A percentile compares a stretch with the other conserved stretches of the same genome.
These are phyloP conservation scores for Alternaria brassicae DNA, from an alignment of 2,329 filamentous ascomycete species.

Conservation along the genomic window DNA sequence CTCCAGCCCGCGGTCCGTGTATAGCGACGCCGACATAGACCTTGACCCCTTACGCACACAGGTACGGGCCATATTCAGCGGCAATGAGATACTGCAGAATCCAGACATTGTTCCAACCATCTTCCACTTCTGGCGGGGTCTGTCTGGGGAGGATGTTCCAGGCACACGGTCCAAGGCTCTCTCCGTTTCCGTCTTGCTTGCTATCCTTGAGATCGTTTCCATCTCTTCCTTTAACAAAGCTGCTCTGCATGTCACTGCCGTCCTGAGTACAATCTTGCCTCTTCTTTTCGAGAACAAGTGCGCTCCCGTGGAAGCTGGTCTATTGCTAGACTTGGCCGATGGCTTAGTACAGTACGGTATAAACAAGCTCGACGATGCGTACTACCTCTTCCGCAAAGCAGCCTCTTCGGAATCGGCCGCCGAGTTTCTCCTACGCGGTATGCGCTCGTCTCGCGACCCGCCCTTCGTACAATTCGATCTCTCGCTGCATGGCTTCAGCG, in stretches of 20 bases:
- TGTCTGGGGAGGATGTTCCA: slow-evolving; percentile 43
- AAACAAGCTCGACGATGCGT: slow-evolving; percentile 80
- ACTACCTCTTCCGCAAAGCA: slow-evolving; percentile 72
- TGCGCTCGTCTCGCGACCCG: slow-evolving; percentile 76
- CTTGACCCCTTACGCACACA: slow-evolving; percentile 41
- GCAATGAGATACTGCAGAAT: slow-evolving; percentile 52
- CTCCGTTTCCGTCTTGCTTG: slow-evolving; percentile 47
- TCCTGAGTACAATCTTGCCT: slow-evolving; percentile 46
- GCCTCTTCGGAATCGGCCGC: slow-evolving; percentile 61
- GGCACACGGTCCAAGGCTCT: slow-evolving; percentile 45
- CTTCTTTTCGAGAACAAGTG: slow-evolving; percentile 47
- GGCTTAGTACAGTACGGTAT: slow-evolving; percentile 77
- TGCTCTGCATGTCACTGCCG: slow-evolving; percentile 46
- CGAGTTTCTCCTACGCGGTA: slow-evolving; percentile 75
- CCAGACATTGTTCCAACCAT: slow-evolving; percentile 51
- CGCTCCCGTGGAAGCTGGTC: slow-evolving; percentile 33
- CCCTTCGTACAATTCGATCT: slow-evolving; percentile 94
- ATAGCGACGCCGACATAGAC: slow-evolving; percentile 38
- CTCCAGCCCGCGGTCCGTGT: slow-evolving; percentile 35
- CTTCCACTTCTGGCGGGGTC: slow-evolving; percentile 49
- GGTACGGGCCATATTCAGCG: slow-evolving; percentile 47
- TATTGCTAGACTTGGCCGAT: slow-evolving; percentile 72
- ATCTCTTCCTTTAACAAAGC: slow-evolving; percentile 51
- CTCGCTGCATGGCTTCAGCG: slow-evolving; percentile 84
- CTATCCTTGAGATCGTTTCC: slow-evolving; percentile 43